Conservation (phyloP, 768 basidiomycete genomes). For the Tephrocybe sp. region DNA sequence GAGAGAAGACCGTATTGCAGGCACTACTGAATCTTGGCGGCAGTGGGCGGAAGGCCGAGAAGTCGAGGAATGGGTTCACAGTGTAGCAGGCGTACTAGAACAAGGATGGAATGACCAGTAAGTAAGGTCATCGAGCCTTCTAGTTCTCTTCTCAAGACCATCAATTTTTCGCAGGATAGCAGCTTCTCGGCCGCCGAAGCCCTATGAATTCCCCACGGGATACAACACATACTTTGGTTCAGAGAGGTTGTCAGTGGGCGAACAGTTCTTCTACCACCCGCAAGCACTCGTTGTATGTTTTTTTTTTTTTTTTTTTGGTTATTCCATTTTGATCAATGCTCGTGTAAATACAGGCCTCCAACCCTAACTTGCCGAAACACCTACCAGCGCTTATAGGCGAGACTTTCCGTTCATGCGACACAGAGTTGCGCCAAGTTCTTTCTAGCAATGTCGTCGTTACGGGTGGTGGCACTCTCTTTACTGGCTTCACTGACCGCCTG, state of each 20-base stretch:
- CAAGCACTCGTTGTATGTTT: slow-evolving; percentile 49
- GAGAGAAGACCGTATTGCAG: slow-evolving; percentile 70
- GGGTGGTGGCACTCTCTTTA: slow-evolving; percentile 88
- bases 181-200: slow-evolving; percentile 53
- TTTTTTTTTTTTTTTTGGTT: slow-evolving; percentile 4
- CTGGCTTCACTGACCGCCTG: slow-evolving; percentile 85
- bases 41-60: slow-evolving; percentile 78
- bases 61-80: slow-evolving; percentile 94
- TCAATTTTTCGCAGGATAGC: slow-evolving; percentile 48
- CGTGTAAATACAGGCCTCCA: slow-evolving; percentile 41
- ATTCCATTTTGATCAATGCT: not conserved
- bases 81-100: slow-evolving; percentile 81
- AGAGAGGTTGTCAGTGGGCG: slow-evolving; percentile 83
- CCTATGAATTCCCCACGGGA: slow-evolving; percentile 96
- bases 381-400: slow-evolving; percentile 76
- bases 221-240: slow-evolving; percentile 81
- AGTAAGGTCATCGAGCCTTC: slow-evolving; percentile 22
- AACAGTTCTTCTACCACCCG: slow-evolving; percentile 84
- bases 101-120: slow-evolving; percentile 90
- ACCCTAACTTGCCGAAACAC: slow-evolving; percentile 71
- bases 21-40: slow-evolving; percentile 82
- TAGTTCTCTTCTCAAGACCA: not conserved
- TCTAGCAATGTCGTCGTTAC: slow-evolving; percentile 93
- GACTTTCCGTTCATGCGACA: slow-evolving; percentile 83
- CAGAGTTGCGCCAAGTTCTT: slow-evolving; percentile 87